phyloP scores from a whole-genome alignment of 805 yeast species.

The Teunomyces gatunensis region DNA sequence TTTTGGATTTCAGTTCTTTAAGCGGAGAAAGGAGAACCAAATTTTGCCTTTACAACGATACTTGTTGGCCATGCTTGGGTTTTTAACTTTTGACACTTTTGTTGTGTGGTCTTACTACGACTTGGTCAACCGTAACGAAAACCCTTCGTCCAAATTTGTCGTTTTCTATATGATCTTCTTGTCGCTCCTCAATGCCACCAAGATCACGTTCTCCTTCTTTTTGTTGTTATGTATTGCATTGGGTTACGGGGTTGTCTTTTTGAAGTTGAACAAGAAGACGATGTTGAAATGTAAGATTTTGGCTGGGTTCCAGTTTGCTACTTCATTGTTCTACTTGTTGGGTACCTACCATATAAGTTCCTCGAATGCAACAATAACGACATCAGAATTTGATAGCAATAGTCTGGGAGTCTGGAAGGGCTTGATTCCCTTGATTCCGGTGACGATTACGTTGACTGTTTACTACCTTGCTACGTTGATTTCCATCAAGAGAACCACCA shows the following conservation, averaged over 20 bases:
- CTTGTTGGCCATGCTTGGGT: slow-evolving; percentile 78
- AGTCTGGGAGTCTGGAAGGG: slow-evolving; percentile 45
- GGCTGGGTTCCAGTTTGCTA: slow-evolving; percentile 37
- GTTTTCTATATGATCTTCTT: slow-evolving; percentile 70
- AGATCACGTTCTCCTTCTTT: slow-evolving; percentile 82
- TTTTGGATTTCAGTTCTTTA: slow-evolving; percentile 81
- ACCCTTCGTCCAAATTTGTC: slow-evolving; percentile 56
- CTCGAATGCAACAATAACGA: slow-evolving; percentile 28
- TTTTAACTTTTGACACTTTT: slow-evolving; percentile 79
- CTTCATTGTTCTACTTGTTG: slow-evolving; percentile 34
- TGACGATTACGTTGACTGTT: slow-evolving; percentile 61
- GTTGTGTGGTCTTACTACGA: slow-evolving; percentile 92
- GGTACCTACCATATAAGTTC: slow-evolving; percentile 29
- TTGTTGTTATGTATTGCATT: slow-evolving; percentile 78
- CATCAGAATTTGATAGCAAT: slow-evolving; percentile 34
- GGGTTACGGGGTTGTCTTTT: slow-evolving; percentile 93
- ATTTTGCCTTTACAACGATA: slow-evolving; percentile 88
- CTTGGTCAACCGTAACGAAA: slow-evolving; percentile 59
- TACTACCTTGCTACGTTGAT: slow-evolving; percentile 75
- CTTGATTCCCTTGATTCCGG: slow-evolving; percentile 66
- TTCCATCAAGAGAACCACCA: slow-evolving; percentile 72
- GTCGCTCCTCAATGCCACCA: slow-evolving; percentile 74
- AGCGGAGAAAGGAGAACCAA: slow-evolving; percentile 71
- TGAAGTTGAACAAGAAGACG: slow-evolving; percentile 69
- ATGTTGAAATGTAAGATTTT: slow-evolving; percentile 61